These are phyloP conservation scores for Meyerozyma carpophila DNA, from an alignment of 1,139 yeast species.

Conservation along the genomic window DNA sequence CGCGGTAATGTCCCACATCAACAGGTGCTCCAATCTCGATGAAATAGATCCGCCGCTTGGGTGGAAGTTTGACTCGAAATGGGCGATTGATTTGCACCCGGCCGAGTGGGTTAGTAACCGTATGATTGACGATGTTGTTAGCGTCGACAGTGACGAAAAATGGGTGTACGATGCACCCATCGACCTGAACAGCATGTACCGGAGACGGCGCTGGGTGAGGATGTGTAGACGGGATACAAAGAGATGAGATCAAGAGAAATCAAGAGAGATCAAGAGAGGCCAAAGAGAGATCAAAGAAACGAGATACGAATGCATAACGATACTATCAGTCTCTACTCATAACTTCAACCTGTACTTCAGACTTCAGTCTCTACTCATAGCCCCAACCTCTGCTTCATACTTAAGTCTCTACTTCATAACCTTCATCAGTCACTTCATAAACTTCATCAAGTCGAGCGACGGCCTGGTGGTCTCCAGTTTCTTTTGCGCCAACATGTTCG, in stretches of 20 bases:
- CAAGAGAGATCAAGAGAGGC: no score
- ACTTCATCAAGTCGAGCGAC: conserved; percentile 8
- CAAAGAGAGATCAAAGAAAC: no score
- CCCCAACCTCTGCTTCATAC: no score
- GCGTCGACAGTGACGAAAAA: conserved; percentile 62
- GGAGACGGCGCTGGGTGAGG: conserved; percentile 1
- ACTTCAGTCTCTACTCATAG: no score
- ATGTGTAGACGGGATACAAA: neutral
- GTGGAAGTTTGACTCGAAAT: conserved; percentile 49
- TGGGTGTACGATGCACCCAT: conserved; percentile 63
- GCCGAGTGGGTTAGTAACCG: conserved; percentile 50
- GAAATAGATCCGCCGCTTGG: conserved; percentile 50
- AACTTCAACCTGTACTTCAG: no score
- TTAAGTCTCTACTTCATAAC: no score
- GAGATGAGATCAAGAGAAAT: no score
- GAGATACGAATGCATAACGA: neutral
- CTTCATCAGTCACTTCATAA: conserved; percentile 6
- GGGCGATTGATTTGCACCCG: conserved; percentile 61
- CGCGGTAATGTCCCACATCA: conserved; percentile 5
- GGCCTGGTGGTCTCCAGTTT: conserved; percentile 28
- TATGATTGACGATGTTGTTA: conserved; percentile 47
- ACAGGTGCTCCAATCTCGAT: conserved; percentile 17
- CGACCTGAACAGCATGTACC: conserved; percentile 4
- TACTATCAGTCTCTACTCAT: no score
- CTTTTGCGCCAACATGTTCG: conserved; percentile 37